phyloP scores from a whole-genome alignment of 768 basidiomycete genomes.

The Hortiboletus campestris region DNA sequence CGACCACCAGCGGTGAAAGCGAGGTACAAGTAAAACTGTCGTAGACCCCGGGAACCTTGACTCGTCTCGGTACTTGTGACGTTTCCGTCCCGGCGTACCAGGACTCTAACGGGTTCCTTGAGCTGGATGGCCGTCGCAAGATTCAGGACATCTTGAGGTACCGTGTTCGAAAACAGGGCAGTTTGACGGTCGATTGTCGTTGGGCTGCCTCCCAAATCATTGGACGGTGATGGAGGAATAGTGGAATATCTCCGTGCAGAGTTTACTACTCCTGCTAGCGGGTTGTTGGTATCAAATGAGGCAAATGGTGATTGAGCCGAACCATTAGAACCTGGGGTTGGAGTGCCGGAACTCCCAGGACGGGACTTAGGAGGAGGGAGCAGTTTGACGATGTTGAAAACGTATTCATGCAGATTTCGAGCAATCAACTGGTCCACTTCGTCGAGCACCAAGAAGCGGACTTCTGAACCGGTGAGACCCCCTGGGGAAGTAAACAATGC shows the following conservation, averaged over 20 bases:
- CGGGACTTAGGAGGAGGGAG: conserved; percentile 86
- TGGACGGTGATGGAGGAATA: conserved; percentile 47
- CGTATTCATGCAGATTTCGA: conserved; percentile 92
- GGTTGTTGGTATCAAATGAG: conserved; percentile 44
- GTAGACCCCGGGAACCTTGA: conserved; percentile 77
- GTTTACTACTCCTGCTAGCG: conserved; percentile 34
- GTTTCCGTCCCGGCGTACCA: conserved; percentile 89
- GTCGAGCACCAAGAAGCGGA: conserved; percentile 92
- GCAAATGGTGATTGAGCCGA: conserved; percentile 43
- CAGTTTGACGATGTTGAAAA: conserved; percentile 89
- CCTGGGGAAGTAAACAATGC: conserved; percentile 83
- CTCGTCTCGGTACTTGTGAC: conserved; percentile 66
- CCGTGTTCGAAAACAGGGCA: conserved; percentile 96
- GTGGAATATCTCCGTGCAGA: conserved; percentile 59
- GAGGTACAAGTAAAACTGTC: conserved; percentile 95
- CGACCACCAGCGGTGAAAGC: conserved; percentile 89
- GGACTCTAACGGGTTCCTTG: conserved; percentile 94
- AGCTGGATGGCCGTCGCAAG: conserved; percentile 91
- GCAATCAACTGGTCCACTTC: conserved; percentile 99
- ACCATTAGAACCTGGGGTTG: conserved; percentile 32
- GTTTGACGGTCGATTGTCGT: conserved; percentile 75
- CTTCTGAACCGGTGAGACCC: conserved; percentile 77
- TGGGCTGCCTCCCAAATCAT: conserved; percentile 35
- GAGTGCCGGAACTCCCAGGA: conserved; percentile 38
- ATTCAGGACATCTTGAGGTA: conserved; percentile 96